phyloP scores from a whole-genome alignment of 2,329 filamentous ascomycete species.

The Periglandula ipomoeae region DNA sequence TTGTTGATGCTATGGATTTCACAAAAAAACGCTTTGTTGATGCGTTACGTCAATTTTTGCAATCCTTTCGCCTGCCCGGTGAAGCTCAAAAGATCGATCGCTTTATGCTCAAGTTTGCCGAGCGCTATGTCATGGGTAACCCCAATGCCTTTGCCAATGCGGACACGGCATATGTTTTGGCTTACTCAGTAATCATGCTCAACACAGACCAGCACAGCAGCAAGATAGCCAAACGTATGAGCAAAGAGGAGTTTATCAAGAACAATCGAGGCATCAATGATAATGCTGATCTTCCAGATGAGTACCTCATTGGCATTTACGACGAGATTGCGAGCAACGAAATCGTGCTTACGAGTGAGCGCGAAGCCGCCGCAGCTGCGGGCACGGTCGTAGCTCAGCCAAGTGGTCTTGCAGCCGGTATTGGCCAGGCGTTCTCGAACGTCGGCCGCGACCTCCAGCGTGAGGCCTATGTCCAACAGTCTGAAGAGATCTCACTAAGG shows the following conservation, averaged over 20 bases:
- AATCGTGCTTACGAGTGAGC: slow-evolving; percentile 88
- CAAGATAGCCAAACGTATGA: slow-evolving; percentile 82
- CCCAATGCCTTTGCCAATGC: slow-evolving; percentile 97
- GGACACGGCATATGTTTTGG: slow-evolving; percentile 91
- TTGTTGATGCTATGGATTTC: slow-evolving; percentile 94
- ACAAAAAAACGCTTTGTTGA: slow-evolving; percentile 86
- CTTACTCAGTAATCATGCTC: slow-evolving; percentile 93
- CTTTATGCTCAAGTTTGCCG: slow-evolving; percentile 98
- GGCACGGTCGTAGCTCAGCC: slow-evolving; percentile 52
- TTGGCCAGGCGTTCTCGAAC: slow-evolving; percentile 83
- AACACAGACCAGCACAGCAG: slow-evolving; percentile 93
- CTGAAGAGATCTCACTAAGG: slow-evolving; percentile 73
- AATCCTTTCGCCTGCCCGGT: slow-evolving; percentile 88
- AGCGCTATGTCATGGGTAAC: slow-evolving; percentile 89
- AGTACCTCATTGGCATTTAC: slow-evolving; percentile 82
- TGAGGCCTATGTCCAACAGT: slow-evolving; percentile 90
- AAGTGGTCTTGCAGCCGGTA: slow-evolving; percentile 62
- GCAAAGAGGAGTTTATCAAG: slow-evolving; percentile 94
- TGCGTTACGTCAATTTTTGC: slow-evolving; percentile 80
- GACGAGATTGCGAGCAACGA: slow-evolving; percentile 89
- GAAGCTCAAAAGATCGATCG: slow-evolving; percentile 99
- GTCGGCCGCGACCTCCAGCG: slow-evolving; percentile 85
- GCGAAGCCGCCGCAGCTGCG: slow-evolving; percentile 76
- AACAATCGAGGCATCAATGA: slow-evolving; percentile 99
- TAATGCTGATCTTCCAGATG: slow-evolving; percentile 82